Evolutionary conservation across 1,139 yeast species (phyloP), one percentile per base, ranked within the genome.

Genomic region (Nakaseomyces uthaithaninus): DNA sequence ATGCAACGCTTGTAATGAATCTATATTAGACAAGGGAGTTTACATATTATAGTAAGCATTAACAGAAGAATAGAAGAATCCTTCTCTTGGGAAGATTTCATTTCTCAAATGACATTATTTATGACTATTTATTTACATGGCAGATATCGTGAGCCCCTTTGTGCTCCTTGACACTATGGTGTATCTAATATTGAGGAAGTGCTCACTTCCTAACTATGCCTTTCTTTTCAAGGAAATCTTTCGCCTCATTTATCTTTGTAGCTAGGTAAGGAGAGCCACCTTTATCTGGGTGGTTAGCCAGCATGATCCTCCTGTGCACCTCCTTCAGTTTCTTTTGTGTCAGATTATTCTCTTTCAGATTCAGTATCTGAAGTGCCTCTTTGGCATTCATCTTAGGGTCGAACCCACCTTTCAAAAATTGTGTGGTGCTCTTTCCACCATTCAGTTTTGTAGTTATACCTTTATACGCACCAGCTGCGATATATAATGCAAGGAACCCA

Each of bases 261-360:
- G 98, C 98, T 59, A 91, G 64, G 57, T 77, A 89, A 28, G 97
- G 91, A 15, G 95, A 83, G 8, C 98, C 98, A 39, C 98, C 98
- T 60, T 93, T 84, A 67, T 91, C 98, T 10, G 98, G 98, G 60
- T 91, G 98, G 66, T 91, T 91, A 38, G 89, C 76, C 61, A 91
- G 70, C 95, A 91, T 87, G 67, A 85, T 83, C 60, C 74, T 76
- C 66, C 98, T 77, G 64, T 91, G 98, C 40, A 84, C 85, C 49
- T 89, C 97, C 64, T 91, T 89, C 57, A 91, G 71, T 59, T 77
- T 84, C 48, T 82, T 72, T 64, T 81, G 79, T 12, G 82, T 74
- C 52, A 91, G 69, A 22, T 78, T 80, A 26, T 82, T 72, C 61
- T 89, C 97, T 53, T 82, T 81, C 55, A 91, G 67, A 56, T 84